Evolutionary conservation across 345 rosid species (phyloP).

Genomic region (Eucalyptus sp.): DNA sequence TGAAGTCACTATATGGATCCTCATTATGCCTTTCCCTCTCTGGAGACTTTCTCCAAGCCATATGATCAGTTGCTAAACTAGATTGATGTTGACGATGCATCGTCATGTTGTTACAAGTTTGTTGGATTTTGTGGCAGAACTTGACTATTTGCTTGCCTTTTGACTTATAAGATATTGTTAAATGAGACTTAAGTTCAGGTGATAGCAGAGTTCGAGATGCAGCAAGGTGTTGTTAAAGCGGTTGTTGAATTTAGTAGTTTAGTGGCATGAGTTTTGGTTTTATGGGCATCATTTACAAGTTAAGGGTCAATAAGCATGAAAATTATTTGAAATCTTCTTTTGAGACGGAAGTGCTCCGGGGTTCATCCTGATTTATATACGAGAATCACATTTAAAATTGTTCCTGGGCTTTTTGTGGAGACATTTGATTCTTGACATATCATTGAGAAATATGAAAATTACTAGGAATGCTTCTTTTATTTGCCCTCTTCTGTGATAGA

Average conservation of each 20-base stretch:
- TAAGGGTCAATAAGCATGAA: background rate
- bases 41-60: background rate
- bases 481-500: background rate
- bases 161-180: too few species aligned
- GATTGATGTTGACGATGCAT: background rate
- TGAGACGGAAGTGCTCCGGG: too few species aligned
- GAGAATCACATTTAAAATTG: too few species aligned
- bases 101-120: background rate
- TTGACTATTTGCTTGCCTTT: too few species aligned
- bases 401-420: too few species aligned
- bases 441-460: too few species aligned
- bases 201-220: background rate
- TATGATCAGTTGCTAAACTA: background rate
- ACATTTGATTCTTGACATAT: too few species aligned
- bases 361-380: too few species aligned
- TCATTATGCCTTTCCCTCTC: background rate
- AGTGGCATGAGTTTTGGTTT: background rate
- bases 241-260: background rate
- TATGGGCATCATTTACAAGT: too few species aligned
- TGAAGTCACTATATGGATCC: slow-evolving; percentile 37
- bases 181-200: background rate
- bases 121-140: background rate
- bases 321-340: too few species aligned
- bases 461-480: too few species aligned
- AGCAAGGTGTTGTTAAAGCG: background rate